Percentiles rank a stretch among this genome's conserved stretches.
These are phyloP conservation scores for Babesia ovata DNA, from an alignment of 169 alveolate genomes.

Conservation along the genomic window DNA sequence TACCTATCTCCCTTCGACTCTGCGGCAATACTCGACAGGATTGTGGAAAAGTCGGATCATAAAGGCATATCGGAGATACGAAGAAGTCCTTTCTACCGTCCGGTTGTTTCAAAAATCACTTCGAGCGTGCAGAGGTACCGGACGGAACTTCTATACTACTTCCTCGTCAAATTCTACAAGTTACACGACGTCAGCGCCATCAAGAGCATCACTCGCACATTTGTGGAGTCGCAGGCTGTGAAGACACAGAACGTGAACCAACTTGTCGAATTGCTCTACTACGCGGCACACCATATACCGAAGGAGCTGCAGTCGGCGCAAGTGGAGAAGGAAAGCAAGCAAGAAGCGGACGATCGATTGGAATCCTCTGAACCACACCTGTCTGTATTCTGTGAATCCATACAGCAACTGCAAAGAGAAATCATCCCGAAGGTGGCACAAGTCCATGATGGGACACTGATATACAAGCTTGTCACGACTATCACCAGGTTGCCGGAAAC, in stretches of 20 bases:
- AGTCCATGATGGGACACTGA: conserved; percentile 30
- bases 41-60: conserved; percentile 8
- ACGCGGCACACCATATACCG: conserved; percentile 57
- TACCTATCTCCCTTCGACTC: conserved; percentile 65
- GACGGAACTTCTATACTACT: conserved; percentile 48
- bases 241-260: conserved; percentile 14
- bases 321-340: background rate
- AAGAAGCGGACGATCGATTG: background rate
- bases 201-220: conserved; percentile 14
- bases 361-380: background rate
- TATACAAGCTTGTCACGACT: conserved; percentile 35
- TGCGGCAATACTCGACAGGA: conserved; percentile 37
- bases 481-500: conserved; percentile 44
- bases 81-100: conserved; percentile 34
- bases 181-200: conserved; percentile 54
- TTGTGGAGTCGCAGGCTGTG: conserved; percentile 32
- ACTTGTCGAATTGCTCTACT: conserved; percentile 51
- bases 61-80: conserved; percentile 30
- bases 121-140: conserved; percentile 39
- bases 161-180: conserved; percentile 45
- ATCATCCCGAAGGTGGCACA: conserved; percentile 14
- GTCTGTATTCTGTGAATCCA: conserved; percentile 8
- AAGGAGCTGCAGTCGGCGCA: background rate
- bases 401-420: conserved; percentile 21
- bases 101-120: conserved; percentile 26